Conservation (phyloP, 1,284 basidiomycete genomes). For the Afroboletus lepidellus region DNA sequence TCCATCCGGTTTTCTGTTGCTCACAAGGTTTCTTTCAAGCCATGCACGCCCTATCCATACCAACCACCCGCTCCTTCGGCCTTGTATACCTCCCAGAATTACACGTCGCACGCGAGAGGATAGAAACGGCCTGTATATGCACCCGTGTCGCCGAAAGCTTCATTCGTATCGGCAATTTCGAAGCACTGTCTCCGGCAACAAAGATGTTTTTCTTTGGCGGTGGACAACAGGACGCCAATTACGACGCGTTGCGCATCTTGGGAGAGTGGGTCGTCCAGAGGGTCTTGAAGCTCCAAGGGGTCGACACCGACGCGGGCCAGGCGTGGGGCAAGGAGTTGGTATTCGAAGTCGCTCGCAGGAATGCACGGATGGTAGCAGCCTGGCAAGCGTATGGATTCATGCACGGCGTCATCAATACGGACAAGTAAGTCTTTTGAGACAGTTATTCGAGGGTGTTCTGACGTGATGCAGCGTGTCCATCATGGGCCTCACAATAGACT, state of each 20-base stretch:
- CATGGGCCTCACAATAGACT: constrained; percentile 91
- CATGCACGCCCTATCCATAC: constrained; percentile 84
- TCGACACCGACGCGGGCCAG: constrained; percentile 44
- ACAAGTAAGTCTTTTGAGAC: constrained; percentile 61
- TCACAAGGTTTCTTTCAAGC: constrained; percentile 44
- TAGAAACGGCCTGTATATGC: constrained; percentile 78
- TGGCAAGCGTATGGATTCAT: constrained; percentile 96
- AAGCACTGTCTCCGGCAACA: constrained; percentile 77
- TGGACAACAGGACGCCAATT: constrained; percentile 72
- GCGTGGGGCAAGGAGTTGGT: constrained; percentile 73
- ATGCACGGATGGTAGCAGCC: constrained; percentile 86
- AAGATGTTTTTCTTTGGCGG: constrained; percentile 70
- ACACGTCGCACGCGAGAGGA: constrained; percentile 75
- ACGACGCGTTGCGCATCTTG: constrained; percentile 70
- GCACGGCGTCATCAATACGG: constrained; percentile 96
- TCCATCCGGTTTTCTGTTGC: constrained; percentile 6
- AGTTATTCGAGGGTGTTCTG: not conserved
- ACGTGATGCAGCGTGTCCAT: constrained; percentile 66
- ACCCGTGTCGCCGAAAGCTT: constrained; percentile 89
- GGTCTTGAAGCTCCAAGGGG: constrained; percentile 51
- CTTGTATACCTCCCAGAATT: constrained; percentile 77
- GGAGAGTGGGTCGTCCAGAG: constrained; percentile 69
- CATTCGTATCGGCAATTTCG: constrained; percentile 89
- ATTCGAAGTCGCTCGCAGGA: constrained; percentile 75
- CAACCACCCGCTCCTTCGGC: constrained; percentile 86